Conservation (phyloP, 164 flowering plant species). For the Magnolia changhungtana region DNA sequence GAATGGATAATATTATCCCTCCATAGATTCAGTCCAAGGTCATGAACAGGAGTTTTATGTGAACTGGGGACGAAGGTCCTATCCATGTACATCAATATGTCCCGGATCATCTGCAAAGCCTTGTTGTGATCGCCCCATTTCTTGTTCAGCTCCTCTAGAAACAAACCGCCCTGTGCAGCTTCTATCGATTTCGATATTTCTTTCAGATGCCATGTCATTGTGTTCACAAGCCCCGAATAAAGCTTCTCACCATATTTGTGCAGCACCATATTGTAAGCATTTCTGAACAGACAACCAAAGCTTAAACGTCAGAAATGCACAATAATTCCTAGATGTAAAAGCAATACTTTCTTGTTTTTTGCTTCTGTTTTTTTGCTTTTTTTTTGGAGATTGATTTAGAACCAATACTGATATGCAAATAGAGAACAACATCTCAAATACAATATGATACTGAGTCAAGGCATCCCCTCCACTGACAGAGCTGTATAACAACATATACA, state of each 20-base stretch:
- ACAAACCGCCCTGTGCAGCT: conserved; percentile 69
- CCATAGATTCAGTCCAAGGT: conserved; percentile 87
- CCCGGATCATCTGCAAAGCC: conserved; percentile 81
- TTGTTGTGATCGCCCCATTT: conserved; percentile 92
- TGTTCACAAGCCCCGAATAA: conserved; percentile 77
- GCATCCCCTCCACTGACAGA: too few relatives aligned
- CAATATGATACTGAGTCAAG: too few relatives aligned
- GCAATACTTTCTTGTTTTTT: too few relatives aligned
- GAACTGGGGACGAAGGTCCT: conserved; percentile 76
- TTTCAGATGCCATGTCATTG: conserved; percentile 76
- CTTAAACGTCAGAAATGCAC: conserved; percentile 11
- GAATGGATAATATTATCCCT: conserved; percentile 74
- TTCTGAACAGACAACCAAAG: conserved; percentile 41
- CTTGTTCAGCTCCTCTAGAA: conserved; percentile 80
- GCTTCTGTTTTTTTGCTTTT: too few relatives aligned
- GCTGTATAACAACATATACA: too few relatives aligned
- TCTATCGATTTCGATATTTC: conserved; percentile 74
- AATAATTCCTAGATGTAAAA: not conserved
- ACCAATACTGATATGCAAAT: not conserved
- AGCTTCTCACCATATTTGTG: conserved; percentile 92
- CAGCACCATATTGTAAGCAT: conserved; percentile 96
- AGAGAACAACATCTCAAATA: too few relatives aligned
- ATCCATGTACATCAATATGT: conserved; percentile 98
- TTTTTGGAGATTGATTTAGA: not conserved
- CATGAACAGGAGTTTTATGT: conserved; percentile 82